Evolutionary conservation across 2,329 filamentous ascomycete species (phyloP).

Genomic region (Calonectria pseudoreteaudii): DNA sequence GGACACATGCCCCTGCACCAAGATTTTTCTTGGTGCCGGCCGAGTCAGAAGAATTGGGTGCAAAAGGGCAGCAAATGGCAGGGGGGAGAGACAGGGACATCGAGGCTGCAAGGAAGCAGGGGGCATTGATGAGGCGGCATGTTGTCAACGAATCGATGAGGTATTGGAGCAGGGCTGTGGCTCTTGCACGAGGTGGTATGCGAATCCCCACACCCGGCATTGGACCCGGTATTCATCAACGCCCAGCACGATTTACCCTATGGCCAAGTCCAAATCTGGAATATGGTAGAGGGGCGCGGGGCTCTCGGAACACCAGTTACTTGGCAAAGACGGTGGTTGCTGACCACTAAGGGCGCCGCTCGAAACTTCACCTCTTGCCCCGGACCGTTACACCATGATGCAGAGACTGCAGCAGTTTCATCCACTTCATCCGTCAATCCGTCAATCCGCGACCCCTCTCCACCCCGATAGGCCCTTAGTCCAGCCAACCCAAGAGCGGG

Average conservation of each 20-base stretch:
- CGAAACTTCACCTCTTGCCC: constrained; percentile 7
- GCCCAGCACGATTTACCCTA: constrained; percentile 8
- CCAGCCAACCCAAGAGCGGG: constrained; percentile 18
- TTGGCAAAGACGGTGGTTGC: constrained; percentile 4
- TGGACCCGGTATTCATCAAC: constrained; percentile 12
- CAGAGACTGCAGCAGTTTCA: constrained; percentile 20
- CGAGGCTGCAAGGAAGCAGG: constrained; percentile 2
- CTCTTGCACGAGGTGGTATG: constrained; percentile 7
- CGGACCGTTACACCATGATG: constrained; percentile 18
- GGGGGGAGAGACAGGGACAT: constrained; percentile 8
- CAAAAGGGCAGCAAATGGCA: constrained; percentile 12
- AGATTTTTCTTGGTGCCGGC: constrained; percentile 2
- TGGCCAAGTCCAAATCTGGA: constrained; percentile 10
- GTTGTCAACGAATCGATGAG: constrained; percentile 1
- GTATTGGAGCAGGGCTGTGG: neutral
- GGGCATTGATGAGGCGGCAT: constrained; percentile 11
- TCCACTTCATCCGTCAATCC: constrained; percentile 22
- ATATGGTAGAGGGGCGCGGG: constrained; percentile 1
- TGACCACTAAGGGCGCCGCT: constrained; percentile 23
- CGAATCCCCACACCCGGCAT: constrained; percentile 19
- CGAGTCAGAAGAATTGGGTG: constrained; percentile 22
- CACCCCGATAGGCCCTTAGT: constrained; percentile 11
- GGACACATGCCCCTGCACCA: neutral
- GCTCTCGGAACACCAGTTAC: neutral
- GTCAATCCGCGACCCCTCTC: constrained; percentile 21